These are phyloP conservation scores for Camellia granthamiana DNA, from an alignment of 148 eudicot species.

Conservation along the genomic window DNA sequence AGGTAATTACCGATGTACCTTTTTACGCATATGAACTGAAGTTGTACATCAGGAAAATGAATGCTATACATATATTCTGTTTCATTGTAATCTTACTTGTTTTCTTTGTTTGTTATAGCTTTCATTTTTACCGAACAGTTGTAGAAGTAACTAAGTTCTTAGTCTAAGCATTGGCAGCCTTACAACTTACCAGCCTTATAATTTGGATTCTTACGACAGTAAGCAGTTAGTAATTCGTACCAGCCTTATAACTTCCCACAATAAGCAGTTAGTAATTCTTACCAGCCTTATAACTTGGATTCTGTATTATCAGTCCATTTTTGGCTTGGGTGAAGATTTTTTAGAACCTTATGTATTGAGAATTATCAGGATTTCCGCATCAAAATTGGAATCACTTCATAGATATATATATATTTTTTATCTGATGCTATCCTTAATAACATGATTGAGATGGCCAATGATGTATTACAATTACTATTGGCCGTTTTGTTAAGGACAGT, in stretches of 20 bases:
- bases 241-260: too few species aligned
- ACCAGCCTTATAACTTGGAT: too few species aligned
- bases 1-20: constrained; percentile 43
- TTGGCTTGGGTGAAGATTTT: neutral
- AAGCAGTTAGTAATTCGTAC: too few species aligned
- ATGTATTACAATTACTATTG: neutral
- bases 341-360: neutral
- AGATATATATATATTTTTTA: neutral
- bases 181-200: neutral
- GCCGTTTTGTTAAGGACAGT: neutral
- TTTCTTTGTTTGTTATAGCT: neutral
- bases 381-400: neutral
- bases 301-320: too few species aligned
- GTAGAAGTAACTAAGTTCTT: neutral
- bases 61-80: neutral
- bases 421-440: neutral
- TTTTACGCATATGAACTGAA: neutral
- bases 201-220: too few species aligned
- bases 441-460: neutral
- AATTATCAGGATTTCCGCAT: neutral
- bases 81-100: neutral
- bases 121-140: neutral
- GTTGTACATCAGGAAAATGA: neutral
- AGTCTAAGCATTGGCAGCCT: neutral
- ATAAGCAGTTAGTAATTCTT: too few species aligned